Base-by-base conservation (phyloP, 352 stramenopile genomes). In the Globisporangium spiculum region DNA sequence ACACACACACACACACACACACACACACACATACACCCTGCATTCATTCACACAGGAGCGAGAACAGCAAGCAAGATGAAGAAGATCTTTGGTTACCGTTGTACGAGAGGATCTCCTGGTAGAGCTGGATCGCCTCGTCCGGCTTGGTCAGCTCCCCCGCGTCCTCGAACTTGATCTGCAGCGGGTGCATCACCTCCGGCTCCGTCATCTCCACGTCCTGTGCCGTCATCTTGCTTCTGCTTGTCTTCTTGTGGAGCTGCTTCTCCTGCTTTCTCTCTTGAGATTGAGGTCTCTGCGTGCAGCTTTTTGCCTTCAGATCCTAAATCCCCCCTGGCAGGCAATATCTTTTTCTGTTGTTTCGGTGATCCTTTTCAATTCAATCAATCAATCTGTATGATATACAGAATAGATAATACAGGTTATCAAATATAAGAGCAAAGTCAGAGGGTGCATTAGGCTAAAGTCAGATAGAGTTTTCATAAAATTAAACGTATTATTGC, bases 191-290 rank as follows among this genome's bases (percentile, higher is more conserved):
- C 60, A 80, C 74, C 76, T 92, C 78, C 5, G 69, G 59, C 62
- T 91, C 87, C 46, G 77, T 69, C 87, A 93, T 93, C 72, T 93
- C 83, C 63, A 92, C 81, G 76, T 95, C 88, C 56, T 76, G 75
- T 50, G 57, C 58, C 50, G 8, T 60, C 24, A n/a, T 68, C 50
- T n/a, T 30, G 53, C 52, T 56, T 50, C 27, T 32, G 56, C 4
- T 22, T 14, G 27, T 32, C 27, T 32, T 32, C 27, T 32, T 32
- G 27, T 32, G 27, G 27, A 32, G 27, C 27, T 32, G 56, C 4
- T 22, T 14, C 52, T 60, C 10, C 22, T 60, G n/a, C 18, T 18
- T 58, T 52, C 24, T 34, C 59, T 26, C 59, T 32, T 32, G 27
- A 32, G 14, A 12, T 14, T 44, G 38, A 14, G 38, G 38, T 41